A percentile compares a stretch with the other conserved stretches of the same genome.
Evolutionary conservation across 371 early-diverging fungal genomes (phyloP).

Genomic region (Sporodiniella umbellata): DNA sequence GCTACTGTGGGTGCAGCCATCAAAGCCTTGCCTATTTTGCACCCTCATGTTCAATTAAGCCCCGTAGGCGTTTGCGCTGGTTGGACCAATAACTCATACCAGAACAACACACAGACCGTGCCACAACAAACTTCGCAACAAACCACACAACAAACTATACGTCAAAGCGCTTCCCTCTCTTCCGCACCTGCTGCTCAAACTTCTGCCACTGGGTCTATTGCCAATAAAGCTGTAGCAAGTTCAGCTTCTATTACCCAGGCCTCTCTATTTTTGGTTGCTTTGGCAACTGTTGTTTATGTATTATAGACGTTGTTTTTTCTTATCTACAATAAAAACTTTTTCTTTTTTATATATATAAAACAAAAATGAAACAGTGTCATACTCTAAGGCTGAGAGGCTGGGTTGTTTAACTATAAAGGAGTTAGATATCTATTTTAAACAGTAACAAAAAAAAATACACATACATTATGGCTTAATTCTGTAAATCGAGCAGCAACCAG

Average conservation of each 20-base stretch:
- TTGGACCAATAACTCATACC: constrained; percentile 28
- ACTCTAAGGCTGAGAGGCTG: not conserved
- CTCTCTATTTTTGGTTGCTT: too few species aligned
- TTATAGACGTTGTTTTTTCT: constrained; percentile 1
- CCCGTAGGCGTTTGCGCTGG: constrained; percentile 40
- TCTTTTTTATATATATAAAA: not conserved
- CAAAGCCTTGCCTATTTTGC: constrained; percentile 47
- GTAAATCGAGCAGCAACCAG: constrained; percentile 81
- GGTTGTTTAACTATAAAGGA: not conserved
- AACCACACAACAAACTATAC: not conserved
- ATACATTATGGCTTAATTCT: constrained; percentile 57
- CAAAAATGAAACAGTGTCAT: too few species aligned
- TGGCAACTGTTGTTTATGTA: not conserved
- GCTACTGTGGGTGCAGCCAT: constrained; percentile 59
- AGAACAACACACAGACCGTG: too few species aligned
- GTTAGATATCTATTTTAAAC: too few species aligned
- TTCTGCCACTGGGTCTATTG: constrained; percentile 5
- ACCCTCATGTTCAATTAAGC: constrained; percentile 34
- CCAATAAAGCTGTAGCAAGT: not conserved
- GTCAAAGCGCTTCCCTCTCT: not conserved
- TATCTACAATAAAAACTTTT: not conserved
- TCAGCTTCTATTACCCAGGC: not conserved
- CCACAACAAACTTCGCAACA: too few species aligned
- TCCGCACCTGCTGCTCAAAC: constrained; percentile 1
- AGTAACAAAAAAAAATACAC: too few species aligned